phyloP scores from a whole-genome alignment of 2,329 filamentous ascomycete species.

The Fusarium robinianum region DNA sequence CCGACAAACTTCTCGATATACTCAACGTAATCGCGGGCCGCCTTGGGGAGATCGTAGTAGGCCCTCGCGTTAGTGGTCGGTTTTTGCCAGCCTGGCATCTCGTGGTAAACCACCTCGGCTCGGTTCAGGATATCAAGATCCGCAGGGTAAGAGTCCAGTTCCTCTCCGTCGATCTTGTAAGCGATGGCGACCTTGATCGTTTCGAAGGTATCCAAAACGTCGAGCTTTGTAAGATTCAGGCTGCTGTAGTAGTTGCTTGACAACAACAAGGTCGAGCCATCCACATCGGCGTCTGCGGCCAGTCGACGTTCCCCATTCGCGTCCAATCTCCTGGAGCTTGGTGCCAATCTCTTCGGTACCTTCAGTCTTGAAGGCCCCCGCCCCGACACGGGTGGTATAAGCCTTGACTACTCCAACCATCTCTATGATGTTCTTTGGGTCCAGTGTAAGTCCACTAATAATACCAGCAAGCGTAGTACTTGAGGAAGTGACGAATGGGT shows the following conservation, averaged over 20 bases:
- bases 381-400: conserved; percentile 5
- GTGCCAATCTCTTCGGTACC: conserved; percentile 5
- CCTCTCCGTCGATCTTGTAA: conserved; percentile 57
- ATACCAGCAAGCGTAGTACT: conserved; percentile 12
- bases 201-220: conserved; percentile 71
- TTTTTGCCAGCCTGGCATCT: conserved; percentile 70
- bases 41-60: conserved; percentile 65
- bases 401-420: conserved; percentile 54
- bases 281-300: conserved; percentile 63
- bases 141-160: conserved; percentile 62
- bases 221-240: conserved; percentile 59
- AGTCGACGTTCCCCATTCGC: conserved; percentile 54
- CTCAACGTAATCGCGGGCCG: conserved; percentile 68
- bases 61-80: conserved; percentile 63
- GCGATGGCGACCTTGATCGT: conserved; percentile 75
- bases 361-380: conserved; percentile 13
- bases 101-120: conserved; percentile 69
- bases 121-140: conserved; percentile 61
- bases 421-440: conserved; percentile 62
- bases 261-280: conserved; percentile 66
- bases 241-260: conserved; percentile 71
- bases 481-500: conserved; percentile 5
- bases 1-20: conserved; percentile 70
- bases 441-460: conserved; percentile 65
- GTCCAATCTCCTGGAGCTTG: conserved; percentile 51